Base-by-base conservation (phyloP, 352 stramenopile species). In the Pythium vanterpoolii region DNA sequence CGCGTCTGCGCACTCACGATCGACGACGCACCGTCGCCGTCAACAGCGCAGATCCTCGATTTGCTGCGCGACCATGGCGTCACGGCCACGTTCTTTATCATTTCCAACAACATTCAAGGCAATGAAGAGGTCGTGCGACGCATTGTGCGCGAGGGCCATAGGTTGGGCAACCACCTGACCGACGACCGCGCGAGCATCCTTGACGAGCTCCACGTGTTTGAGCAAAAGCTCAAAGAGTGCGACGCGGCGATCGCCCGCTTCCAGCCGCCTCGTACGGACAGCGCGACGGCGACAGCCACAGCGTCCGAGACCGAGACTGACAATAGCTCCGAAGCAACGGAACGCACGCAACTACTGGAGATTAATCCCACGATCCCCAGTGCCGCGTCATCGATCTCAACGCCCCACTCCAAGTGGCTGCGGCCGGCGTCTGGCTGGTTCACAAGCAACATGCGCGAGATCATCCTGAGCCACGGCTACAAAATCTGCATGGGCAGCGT, bases 1-100 rank as follows among this genome's bases (percentile, higher is more conserved):
- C 68, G 49, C 38, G 72, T 93, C 38, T 92, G 80, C 47, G 71
- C 86, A 19, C 74, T 95, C 7, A 95, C 86, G 8, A 85, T 95
- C 44, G 86, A 95, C 60, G 86, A 95, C 52, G 78, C 77, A 38
- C 86, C 86, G 52, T 91, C 83, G 18, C 45, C 75, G 7, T 64
- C 59, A 27, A 95, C 86, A 28, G 60, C 76, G 27, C 68, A 70
- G 42, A 85, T 95, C 46, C 83, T 95, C 23, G 86, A 95, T 36
- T 64, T 91, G 19, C 66, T 95, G 43, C 72, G 69, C 18, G 61
- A 80, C 28, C 56, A 89, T 65, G 68, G 71, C 27, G 70, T 92
- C 40, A 83, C 79, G 40, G 86, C 86, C 48, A 93, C 85, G 49
- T 95, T 95, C 68, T 95, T 95, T 60, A 77, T 95, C 71, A 95